Base-by-base conservation (phyloP, 495 filamentous ascomycete species). In the Talaromyces ruber region DNA sequence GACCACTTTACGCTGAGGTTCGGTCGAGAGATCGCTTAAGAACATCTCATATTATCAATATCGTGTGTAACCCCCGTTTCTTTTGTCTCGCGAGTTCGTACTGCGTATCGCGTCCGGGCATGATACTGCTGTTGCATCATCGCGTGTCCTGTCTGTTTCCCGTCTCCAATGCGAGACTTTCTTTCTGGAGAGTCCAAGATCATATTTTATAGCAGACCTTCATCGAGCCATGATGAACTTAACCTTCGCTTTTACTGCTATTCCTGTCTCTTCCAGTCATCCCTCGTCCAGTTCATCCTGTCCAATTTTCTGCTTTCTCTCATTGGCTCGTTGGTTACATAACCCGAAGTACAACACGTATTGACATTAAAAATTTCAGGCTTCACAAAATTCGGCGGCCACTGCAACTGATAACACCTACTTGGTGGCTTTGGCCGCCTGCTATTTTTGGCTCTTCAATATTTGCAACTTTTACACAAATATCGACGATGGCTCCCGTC, bases 401-500 rank as follows among this genome's bases (percentile, higher is more conserved):
- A 6, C 43, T 47, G 2, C 43, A 21, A 21, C n/a, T 7, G 43
- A 47, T 47, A n/a, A n/a, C 18, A 8, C 18, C 5, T 47, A 8
- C n/a, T 47, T 47, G 43, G 43, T 47, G 43, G 43, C 43, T 18
- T 21, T 47, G 5, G 43, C 16, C 16, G 43, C 43, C 43, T 47
- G 43, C 43, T 21, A 22, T 16, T 6, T n/a, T 54, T 26, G 21
- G 51, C 6, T 54, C 51, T 26, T n/a, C 22, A 6, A 14, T 28
- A 22, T 24, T 18, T 54, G 16, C 26, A 25, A 26, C 11, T 6
- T 24, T 8, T 25, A 52, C 47, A 14, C 51, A 54, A 25, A 2
- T 3, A 47, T 22, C 51, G 11, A 22, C 51, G 22, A 80, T 80
- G 76, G 70, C 70, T 63, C 71, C 74, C 57, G 67, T 72, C 52